A percentile compares a stretch with the other conserved stretches of the same genome.
Conservation (phyloP, 2,329 filamentous ascomycete genomes). For the Colletotrichum sp. region DNA sequence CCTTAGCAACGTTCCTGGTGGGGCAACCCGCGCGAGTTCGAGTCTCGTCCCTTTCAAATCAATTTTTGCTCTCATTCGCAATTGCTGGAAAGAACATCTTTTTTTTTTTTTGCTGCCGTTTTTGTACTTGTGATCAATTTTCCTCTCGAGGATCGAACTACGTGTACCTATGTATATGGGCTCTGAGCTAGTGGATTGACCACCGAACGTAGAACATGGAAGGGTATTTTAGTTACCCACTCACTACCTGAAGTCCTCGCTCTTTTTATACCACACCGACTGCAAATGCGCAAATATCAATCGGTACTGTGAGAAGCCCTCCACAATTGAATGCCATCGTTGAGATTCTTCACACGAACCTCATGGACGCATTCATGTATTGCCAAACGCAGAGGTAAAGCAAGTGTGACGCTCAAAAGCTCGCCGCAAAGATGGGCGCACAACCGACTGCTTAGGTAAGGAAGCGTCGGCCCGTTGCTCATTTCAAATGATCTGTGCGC, state of each 20-base stretch:
- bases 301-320: neutral
- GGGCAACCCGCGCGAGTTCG: neutral
- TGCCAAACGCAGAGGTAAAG: neutral
- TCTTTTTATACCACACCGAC: neutral
- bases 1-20: neutral
- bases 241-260: neutral
- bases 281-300: neutral
- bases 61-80: neutral
- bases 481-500: neutral
- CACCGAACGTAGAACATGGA: too few relatives aligned
- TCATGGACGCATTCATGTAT: neutral
- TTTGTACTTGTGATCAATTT: too few relatives aligned
- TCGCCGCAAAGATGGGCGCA: neutral
- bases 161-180: too few relatives aligned
- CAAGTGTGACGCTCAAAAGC: neutral
- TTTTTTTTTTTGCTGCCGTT: too few relatives aligned
- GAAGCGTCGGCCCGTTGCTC: neutral
- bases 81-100: accelerated
- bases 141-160: too few relatives aligned
- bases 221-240: too few relatives aligned
- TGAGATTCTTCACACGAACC: neutral
- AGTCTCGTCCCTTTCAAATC: neutral
- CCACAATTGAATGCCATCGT: neutral
- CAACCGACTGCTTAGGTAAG: neutral
- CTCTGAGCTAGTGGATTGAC: too few relatives aligned